Conservation (phyloP, 306 rosid species). For the Ziziphus jujuba region DNA sequence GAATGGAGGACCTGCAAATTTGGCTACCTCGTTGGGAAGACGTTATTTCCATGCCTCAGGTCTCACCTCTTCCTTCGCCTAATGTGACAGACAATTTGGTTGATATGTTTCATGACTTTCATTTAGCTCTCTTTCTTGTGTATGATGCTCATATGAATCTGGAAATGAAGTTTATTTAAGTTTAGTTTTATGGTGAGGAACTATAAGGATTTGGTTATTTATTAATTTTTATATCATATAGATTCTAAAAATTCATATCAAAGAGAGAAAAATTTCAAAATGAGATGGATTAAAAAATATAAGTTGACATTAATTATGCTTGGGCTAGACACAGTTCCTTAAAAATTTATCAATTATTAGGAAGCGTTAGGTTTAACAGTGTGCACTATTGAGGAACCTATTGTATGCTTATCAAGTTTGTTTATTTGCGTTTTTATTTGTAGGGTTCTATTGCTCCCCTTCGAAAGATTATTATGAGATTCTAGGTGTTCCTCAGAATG, state of each 20-base stretch:
- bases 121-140: background rate
- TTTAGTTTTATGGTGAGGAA: background rate
- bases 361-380: background rate
- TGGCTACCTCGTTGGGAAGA: conserved; percentile 26
- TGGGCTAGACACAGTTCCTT: background rate
- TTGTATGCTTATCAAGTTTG: background rate
- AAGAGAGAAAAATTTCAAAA: background rate
- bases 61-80: conserved; percentile 19
- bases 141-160: too few relatives aligned
- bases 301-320: background rate
- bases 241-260: background rate
- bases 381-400: background rate
- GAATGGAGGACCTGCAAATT: conserved; percentile 32
- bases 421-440: background rate
- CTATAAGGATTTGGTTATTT: background rate
- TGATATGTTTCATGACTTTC: background rate
- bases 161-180: background rate
- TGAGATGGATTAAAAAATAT: background rate
- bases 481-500: conserved; percentile 66
- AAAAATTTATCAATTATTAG: background rate
- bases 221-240: background rate
- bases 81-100: background rate
- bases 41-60: conserved; percentile 72
- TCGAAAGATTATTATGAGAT: conserved; percentile 61
- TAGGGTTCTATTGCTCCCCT: conserved; percentile 46